Evolutionary conservation across 495 filamentous ascomycete species (phyloP), one percentile per base, ranked within the genome.

Genomic region (Penicillium turbatum): DNA sequence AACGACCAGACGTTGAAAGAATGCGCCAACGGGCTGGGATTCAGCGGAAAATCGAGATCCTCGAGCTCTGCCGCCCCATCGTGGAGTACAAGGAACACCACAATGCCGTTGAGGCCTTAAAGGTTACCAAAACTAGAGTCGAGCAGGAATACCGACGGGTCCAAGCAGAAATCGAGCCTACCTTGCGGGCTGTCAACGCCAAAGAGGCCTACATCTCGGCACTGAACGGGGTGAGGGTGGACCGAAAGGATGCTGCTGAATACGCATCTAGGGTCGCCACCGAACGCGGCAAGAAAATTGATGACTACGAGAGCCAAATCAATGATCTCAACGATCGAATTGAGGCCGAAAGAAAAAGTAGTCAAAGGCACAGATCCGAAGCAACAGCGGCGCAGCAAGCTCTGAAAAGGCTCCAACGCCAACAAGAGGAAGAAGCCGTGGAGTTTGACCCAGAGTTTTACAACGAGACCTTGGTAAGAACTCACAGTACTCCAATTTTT

Each of bases 1-100:
- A 91, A 34, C 81, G 87, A 59, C 86, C 84, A 6, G 92, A 96
- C 61, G 91, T 97, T 5, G 84, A 93, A 55, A 82, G 89, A 57
- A 78, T 95, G 59, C 79, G 83, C 24, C 87, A 97, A 61, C 78
- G 92, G 48, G 79, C 85, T 37, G 71, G 78, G 15, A 82, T 95
- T 17, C 73, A 87, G 58, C 64, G 77, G 47, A 83, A 76, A 17
- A 79, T 93, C n/a, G 73, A 81, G 19, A 71, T 85, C 30, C 75
- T 96, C 30, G 78, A 89, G 56, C 77, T 77, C 21, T 70, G 81
- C 8, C 81, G 82, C 15, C 85, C 89, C 0, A 70, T 92, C 30
- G 77, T 86, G 2, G 69, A 76, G 40, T 96, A 92, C 64, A 63
- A 69, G 16, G 48, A 70, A 29, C 58, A 76, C 53, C 59, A 67